Evolutionary conservation across 1,284 basidiomycete genomes (phyloP), one percentile per base, ranked within the genome.

Genomic region (Naganishia cerealis): DNA sequence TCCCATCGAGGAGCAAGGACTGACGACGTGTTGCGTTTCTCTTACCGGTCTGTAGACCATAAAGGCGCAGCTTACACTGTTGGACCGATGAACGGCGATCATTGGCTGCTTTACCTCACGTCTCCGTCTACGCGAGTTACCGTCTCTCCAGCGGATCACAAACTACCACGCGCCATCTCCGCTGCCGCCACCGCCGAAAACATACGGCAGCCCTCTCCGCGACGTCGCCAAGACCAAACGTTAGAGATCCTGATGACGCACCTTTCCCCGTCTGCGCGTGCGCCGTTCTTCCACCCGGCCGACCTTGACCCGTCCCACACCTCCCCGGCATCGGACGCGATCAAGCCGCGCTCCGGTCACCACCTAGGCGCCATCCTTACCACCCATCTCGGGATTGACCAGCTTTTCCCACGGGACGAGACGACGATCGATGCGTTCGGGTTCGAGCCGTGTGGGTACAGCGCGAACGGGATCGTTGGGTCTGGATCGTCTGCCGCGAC

Each of bases 231-330:
- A 70, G 96, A 99, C 81, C 94, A 90, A 78, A 99, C 96, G 57
- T 90, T 99, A 75, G 96, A 99, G 81, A 95, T 99, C 75, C 87
- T 99, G 76, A 99, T 99, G 96, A 93, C 93, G 59, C 87, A 92
- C 75, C 86, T 99, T n/a, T 86, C 88, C 3, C 85, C 89, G 3
- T 80, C 83, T 42, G 89, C 90, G 15, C 87, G 92, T 69, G 82
- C 84, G 16, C 86, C 88, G 0, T 99, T 99, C 85, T 90, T 90
- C 79, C 88, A 87, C 72, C 82, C 86, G 58, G 72, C 71, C 18
- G 76, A 79, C 26, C 75, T 78, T 40, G 75, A 71, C 46, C 55
- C 58, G 21, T 57, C 53, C 10, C 39, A 21, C 39, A 39, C 58
- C 38, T 43, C n/a, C n/a, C n/a, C 59, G 13, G 63, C 67, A 15